Evolutionary conservation across 805 yeast genomes (phyloP).

Genomic region (Pichia exigua): DNA sequence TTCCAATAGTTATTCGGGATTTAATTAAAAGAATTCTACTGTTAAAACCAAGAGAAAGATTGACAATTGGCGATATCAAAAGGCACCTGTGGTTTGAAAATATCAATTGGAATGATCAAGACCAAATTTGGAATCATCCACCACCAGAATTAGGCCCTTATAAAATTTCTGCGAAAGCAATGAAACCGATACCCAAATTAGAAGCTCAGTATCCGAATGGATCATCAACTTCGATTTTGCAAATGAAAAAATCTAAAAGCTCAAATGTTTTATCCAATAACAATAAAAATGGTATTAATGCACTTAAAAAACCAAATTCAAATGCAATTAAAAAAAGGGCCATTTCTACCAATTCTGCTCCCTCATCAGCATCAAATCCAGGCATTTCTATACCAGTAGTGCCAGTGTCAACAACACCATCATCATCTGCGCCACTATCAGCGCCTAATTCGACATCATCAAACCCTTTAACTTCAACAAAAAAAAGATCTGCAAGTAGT

Average conservation of each 20-base stretch:
- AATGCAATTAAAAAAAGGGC: background rate
- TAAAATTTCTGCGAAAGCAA: constrained; percentile 66
- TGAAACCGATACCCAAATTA: constrained; percentile 64
- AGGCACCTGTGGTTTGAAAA: constrained; percentile 55
- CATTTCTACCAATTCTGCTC: background rate
- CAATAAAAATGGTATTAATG: background rate
- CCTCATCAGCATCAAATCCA: background rate
- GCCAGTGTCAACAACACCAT: too few species aligned
- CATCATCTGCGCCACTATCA: background rate
- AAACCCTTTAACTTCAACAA: background rate
- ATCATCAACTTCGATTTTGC: constrained; percentile 4
- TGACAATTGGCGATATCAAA: constrained; percentile 49
- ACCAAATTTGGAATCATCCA: constrained; percentile 46
- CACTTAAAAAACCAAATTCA: background rate
- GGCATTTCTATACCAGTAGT: too few species aligned
- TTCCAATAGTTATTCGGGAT: constrained; percentile 66
- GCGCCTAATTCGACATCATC: background rate
- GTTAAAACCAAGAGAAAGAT: constrained; percentile 55
- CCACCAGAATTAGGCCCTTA: constrained; percentile 69
- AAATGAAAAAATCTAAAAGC: constrained; percentile 7
- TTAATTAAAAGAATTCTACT: constrained; percentile 62
- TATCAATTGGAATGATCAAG: constrained; percentile 46
- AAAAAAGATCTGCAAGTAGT: constrained; percentile 10
- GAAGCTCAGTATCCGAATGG: constrained; percentile 20
- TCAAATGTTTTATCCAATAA: constrained; percentile 1